A percentile compares a stretch with the other conserved stretches of the same genome.
phyloP scores from a whole-genome alignment of 2,329 filamentous ascomycete genomes.

The Colletotrichum sp. region DNA sequence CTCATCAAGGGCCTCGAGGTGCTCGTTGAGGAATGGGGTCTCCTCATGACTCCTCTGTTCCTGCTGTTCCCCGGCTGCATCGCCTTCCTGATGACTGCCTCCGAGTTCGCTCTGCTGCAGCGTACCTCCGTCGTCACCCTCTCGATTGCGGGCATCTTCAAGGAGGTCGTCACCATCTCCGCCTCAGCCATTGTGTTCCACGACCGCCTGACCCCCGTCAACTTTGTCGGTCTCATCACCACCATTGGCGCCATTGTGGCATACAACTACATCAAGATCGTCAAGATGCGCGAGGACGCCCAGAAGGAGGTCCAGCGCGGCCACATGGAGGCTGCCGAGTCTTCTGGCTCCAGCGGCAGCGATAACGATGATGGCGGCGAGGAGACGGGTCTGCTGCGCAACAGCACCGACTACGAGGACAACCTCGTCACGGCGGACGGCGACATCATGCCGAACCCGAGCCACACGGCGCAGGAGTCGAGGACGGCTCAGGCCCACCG shows the following conservation, averaged over 20 bases:
- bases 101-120: slow-evolving; percentile 93
- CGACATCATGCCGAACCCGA: slow-evolving; percentile 41
- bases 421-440: slow-evolving; percentile 44
- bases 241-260: slow-evolving; percentile 85
- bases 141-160: slow-evolving; percentile 97
- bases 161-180: slow-evolving; percentile 95
- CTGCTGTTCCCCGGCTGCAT: slow-evolving; percentile 89
- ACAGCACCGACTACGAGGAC: slow-evolving; percentile 40
- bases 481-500: slow-evolving; percentile 19
- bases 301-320: slow-evolving; percentile 52
- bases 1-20: slow-evolving; percentile 69
- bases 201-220: slow-evolving; percentile 85
- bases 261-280: slow-evolving; percentile 96
- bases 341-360: slow-evolving; percentile 40
- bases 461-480: slow-evolving; percentile 24
- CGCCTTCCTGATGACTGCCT: slow-evolving; percentile 95
- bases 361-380: slow-evolving; percentile 49
- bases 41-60: slow-evolving; percentile 69
- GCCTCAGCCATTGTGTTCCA: slow-evolving; percentile 88
- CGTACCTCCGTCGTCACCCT: slow-evolving; percentile 95
- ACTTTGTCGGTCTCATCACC: slow-evolving; percentile 84
- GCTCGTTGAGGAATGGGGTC: slow-evolving; percentile 72
- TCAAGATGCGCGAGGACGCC: slow-evolving; percentile 84
- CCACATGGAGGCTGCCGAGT: slow-evolving; percentile 36
- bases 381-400: slow-evolving; percentile 51